Percentiles rank a stretch among this genome's conserved stretches.
phyloP scores from a whole-genome alignment of 1,284 basidiomycete genomes.

The Athelia sp. region DNA sequence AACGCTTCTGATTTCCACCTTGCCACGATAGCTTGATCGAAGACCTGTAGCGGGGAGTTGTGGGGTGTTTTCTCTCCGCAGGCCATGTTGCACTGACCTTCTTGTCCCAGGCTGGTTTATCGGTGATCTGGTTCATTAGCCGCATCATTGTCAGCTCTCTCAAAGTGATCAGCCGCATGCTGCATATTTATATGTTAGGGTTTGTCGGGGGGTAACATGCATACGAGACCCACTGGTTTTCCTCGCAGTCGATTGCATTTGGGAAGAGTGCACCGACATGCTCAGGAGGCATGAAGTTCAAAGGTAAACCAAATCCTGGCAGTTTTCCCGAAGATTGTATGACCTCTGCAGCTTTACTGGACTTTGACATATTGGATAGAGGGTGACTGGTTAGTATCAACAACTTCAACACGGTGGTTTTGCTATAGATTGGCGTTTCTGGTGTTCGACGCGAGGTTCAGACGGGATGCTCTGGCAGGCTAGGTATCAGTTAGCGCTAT shows the following conservation, averaged over 20 bases:
- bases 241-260: background rate
- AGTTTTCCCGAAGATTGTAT: too few relatives aligned
- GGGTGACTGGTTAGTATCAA: too few relatives aligned
- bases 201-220: background rate
- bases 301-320: too few relatives aligned
- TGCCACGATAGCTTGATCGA: background rate
- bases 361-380: too few relatives aligned
- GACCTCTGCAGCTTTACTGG: too few relatives aligned
- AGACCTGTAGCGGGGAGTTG: background rate
- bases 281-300: too few relatives aligned
- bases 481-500: too few relatives aligned
- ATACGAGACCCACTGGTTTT: background rate
- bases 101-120: background rate
- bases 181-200: background rate
- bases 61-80: background rate
- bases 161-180: background rate
- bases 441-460: too few relatives aligned
- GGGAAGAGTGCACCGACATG: background rate
- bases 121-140: background rate
- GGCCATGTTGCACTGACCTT: background rate
- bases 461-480: too few relatives aligned
- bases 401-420: too few relatives aligned
- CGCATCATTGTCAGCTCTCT: background rate
- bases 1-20: background rate
- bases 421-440: too few relatives aligned